A percentile compares a stretch with the other conserved stretches of the same genome.
Conservation (phyloP, 2,329 filamentous ascomycete species). For the Talaromyces pinophilus region DNA sequence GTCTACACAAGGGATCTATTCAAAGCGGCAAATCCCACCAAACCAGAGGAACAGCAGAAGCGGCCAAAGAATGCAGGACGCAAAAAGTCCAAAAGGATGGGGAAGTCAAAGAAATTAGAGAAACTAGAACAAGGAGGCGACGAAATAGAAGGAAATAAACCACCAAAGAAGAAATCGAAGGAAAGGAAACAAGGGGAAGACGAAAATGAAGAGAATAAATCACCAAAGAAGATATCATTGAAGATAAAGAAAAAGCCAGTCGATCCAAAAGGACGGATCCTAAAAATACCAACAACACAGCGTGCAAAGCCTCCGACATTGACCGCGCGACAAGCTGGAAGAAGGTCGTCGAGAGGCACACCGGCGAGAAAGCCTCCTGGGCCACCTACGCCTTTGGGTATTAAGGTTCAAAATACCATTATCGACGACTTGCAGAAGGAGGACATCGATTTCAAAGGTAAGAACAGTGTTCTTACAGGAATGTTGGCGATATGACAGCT, state of each 20-base stretch:
- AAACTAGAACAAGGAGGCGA: background rate
- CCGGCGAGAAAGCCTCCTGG: background rate
- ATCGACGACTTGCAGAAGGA: background rate
- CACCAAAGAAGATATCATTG: background rate
- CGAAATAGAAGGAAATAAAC: background rate
- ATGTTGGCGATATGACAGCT: background rate
- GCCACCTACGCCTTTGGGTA: background rate
- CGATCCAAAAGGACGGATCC: background rate
- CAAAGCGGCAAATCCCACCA: background rate
- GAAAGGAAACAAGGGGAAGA: background rate
- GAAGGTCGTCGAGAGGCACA: background rate
- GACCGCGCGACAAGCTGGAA: constrained; percentile 5
- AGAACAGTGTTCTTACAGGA: background rate
- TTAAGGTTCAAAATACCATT: background rate
- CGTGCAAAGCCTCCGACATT: background rate
- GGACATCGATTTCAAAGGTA: constrained; percentile 16
- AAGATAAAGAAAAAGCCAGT: background rate
- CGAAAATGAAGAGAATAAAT: background rate
- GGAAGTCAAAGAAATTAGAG: background rate
- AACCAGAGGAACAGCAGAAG: background rate
- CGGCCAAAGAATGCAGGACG: background rate
- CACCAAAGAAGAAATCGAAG: background rate
- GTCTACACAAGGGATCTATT: constrained; percentile 4
- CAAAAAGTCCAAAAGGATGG: background rate
- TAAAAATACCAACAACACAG: background rate